These are phyloP conservation scores for Chenopodium suecicum DNA, from an alignment of 148 eudicot species.

Conservation along the genomic window DNA sequence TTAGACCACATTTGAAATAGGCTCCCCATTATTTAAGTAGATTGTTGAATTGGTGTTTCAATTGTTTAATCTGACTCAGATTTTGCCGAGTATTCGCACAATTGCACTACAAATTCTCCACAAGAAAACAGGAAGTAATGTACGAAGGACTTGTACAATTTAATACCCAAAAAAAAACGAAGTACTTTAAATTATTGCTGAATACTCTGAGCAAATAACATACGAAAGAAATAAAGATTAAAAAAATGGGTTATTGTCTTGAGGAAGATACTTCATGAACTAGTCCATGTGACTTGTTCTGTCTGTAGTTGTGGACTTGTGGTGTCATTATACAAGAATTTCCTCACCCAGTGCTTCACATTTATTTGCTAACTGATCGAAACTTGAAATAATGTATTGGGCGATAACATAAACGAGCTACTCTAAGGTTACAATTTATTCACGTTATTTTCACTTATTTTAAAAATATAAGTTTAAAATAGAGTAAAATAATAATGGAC, in stretches of 20 bases:
- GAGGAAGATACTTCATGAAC: not conserved
- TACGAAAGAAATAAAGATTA: no score
- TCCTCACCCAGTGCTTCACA: not conserved
- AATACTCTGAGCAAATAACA: no score
- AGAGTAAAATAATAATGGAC: no score
- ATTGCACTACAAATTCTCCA: not conserved
- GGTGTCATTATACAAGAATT: conserved; percentile 3
- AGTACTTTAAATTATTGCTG: no score
- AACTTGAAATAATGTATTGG: not conserved
- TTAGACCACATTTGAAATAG: no score
- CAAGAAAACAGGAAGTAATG: not conserved
- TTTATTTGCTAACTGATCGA: not conserved
- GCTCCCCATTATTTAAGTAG: no score
- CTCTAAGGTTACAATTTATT: no score
- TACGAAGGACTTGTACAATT: not conserved
- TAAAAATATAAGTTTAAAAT: no score
- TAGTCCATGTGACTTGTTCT: conserved; percentile 17
- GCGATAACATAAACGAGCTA: no score
- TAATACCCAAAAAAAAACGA: not conserved
- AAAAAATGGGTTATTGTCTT: not conserved
- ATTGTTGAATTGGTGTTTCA: not conserved
- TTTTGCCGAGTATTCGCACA: not conserved
- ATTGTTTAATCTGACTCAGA: not conserved
- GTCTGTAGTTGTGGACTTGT: not conserved
- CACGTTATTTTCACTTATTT: no score